phyloP scores from a whole-genome alignment of 2,329 filamentous ascomycete genomes.

The Chaetomiaceae sp. region DNA sequence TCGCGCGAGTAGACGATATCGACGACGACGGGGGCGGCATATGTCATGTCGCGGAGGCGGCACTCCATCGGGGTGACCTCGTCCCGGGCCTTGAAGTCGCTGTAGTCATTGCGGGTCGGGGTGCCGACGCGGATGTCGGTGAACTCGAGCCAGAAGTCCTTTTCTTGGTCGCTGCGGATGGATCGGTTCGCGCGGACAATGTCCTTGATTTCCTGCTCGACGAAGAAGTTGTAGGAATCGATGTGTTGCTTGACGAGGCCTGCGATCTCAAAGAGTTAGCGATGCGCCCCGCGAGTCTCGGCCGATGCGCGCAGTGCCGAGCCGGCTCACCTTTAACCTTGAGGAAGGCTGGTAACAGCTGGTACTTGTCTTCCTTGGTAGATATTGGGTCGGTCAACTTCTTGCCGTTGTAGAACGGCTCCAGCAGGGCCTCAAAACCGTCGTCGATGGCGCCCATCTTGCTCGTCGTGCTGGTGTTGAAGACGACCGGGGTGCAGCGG shows the following conservation, averaged over 20 bases:
- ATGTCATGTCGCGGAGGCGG: constrained; percentile 94
- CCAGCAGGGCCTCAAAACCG: constrained; percentile 61
- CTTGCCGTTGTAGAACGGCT: constrained; percentile 66
- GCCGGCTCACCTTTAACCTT: constrained; percentile 74
- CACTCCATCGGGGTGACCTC: constrained; percentile 95
- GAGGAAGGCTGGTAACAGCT: constrained; percentile 91
- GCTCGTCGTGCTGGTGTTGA: constrained; percentile 18
- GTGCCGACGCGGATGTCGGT: constrained; percentile 83
- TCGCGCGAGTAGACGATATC: constrained; percentile 88
- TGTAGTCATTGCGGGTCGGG: constrained; percentile 74
- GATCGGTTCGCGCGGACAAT: constrained; percentile 88
- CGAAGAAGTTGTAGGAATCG: constrained; percentile 98
- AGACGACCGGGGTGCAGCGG: constrained; percentile 8
- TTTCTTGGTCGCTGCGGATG: constrained; percentile 88
- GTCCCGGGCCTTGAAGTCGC: constrained; percentile 63
- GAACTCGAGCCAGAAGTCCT: constrained; percentile 88
- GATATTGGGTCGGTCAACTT: constrained; percentile 62
- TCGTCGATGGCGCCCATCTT: constrained; percentile 55
- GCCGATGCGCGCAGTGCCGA: not conserved
- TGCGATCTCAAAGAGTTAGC: constrained; percentile 25
- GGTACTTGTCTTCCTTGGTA: constrained; percentile 84
- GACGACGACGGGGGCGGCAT: constrained; percentile 88
- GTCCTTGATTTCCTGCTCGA: constrained; percentile 93
- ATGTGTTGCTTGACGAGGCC: constrained; percentile 56
- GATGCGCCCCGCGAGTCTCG: not conserved